Conservation (phyloP, 177 flowering plant genomes). For the Vitis hybrid region DNA sequence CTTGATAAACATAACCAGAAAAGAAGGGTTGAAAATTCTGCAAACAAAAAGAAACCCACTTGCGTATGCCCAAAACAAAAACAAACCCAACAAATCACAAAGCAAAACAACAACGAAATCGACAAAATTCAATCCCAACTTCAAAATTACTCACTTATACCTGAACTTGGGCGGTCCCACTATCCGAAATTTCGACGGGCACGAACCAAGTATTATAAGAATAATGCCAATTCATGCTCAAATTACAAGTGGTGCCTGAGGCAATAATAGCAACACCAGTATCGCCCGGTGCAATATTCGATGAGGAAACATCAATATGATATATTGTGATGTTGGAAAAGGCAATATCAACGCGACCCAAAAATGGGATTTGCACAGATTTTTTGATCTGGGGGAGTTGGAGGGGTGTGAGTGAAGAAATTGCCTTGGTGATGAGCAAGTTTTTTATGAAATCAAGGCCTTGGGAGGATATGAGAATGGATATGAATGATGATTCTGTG, state of each 20-base stretch:
- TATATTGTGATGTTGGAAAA: constrained; percentile 54
- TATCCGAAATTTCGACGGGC: constrained; percentile 62
- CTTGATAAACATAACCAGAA: no score
- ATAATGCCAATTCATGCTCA: constrained; percentile 83
- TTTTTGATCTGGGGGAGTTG: constrained; percentile 47
- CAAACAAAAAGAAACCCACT: no score
- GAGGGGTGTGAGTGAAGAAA: constrained; percentile 57
- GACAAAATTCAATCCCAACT: neutral
- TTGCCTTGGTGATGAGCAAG: constrained; percentile 46
- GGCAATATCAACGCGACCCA: constrained; percentile 48
- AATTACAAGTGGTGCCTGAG: constrained; percentile 37
- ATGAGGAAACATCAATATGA: constrained; percentile 38
- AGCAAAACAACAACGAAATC: neutral
- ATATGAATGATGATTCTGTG: constrained; percentile 40
- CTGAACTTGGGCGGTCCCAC: constrained; percentile 70
- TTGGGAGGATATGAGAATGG: constrained; percentile 46
- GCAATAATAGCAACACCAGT: constrained; percentile 47
- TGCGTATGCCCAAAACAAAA: no score
- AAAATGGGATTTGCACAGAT: constrained; percentile 44
- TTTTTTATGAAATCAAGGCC: constrained; percentile 71
- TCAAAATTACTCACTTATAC: constrained; percentile 26
- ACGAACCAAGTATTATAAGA: constrained; percentile 60
- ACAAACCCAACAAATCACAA: no score
- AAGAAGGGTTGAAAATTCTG: no score
- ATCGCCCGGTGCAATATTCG: constrained; percentile 49